These are phyloP conservation scores for Candida gigantensis DNA, from an alignment of 1,139 yeast genomes.

Conservation along the genomic window DNA sequence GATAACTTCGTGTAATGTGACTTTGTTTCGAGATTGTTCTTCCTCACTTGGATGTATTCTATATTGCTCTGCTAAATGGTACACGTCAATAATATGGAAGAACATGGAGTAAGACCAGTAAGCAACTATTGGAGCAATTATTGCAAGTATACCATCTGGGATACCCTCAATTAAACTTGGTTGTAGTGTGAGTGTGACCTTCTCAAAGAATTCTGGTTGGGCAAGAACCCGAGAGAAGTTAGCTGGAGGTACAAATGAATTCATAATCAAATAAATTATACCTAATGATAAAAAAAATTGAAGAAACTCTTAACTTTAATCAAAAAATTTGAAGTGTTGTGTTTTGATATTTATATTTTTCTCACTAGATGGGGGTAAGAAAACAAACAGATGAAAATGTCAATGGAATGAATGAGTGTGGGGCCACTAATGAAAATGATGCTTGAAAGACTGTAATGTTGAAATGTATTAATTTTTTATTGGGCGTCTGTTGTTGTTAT, in stretches of 20 bases:
- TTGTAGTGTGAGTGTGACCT: slow-evolving; percentile 10
- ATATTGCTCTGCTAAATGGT: slow-evolving; percentile 74
- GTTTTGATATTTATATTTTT: too few species aligned
- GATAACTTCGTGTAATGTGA: slow-evolving; percentile 65
- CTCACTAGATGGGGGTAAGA: too few species aligned
- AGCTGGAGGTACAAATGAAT: slow-evolving; percentile 13
- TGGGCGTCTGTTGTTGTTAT: too few species aligned
- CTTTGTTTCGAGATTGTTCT: slow-evolving; percentile 73
- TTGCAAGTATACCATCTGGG: slow-evolving; percentile 73
- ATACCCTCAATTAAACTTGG: slow-evolving; percentile 40
- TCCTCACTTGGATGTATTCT: slow-evolving; percentile 93
- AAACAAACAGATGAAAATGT: too few species aligned
- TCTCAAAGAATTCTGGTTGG: slow-evolving; percentile 13
- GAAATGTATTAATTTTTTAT: too few species aligned
- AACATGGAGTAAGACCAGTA: slow-evolving; percentile 79
- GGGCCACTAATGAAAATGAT: too few species aligned
- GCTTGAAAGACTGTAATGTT: too few species aligned
- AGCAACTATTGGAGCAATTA: slow-evolving; percentile 72
- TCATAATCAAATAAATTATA: too few species aligned
- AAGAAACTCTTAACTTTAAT: too few species aligned
- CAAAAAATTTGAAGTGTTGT: too few species aligned
- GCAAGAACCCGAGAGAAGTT: slow-evolving; percentile 17
- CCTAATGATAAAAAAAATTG: too few species aligned
- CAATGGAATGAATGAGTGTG: too few species aligned
- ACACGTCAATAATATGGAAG: slow-evolving; percentile 74